Evolutionary conservation across 2,329 filamentous ascomycete genomes (phyloP), one percentile per base, ranked within the genome.

Genomic region (Penicillium sp.): DNA sequence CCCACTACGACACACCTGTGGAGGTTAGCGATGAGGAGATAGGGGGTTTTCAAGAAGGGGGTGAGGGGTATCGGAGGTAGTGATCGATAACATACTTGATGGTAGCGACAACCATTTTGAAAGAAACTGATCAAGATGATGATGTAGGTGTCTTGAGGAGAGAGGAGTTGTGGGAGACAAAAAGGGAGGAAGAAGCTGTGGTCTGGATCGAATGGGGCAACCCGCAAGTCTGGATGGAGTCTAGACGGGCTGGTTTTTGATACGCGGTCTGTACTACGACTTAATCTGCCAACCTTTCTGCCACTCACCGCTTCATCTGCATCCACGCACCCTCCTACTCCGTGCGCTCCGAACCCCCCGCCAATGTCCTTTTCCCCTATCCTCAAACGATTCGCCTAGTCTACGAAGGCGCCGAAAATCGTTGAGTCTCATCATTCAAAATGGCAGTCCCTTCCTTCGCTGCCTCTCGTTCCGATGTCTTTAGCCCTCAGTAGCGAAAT

Each of bases 1-100:
- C 93, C 93, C 66, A 99, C 93, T 64, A 99, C 93, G 67, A 99
- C 93, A 77, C 93, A 99, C 77, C 93, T 99, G 33, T 12, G 10
- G 42, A 30, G 16, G 31, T 45, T 38, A 45, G 42, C 42, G 33
- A 45, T 42, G 29, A 62, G 40, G 38, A 38, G 33, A 38, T 38
- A 30, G 33, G 33, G 42, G 53, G 46, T 30, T 14, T 22, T 22
- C 22, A 54, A 56, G 44, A 49, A 43, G 45, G 46, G 45, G 49
- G 13, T 18, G 11, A 40, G 43, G 35, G 22, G 41, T 31, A 39
- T 39, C 55, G 49, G 28, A 40, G 47, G 38, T 28, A 35, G 22
- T 25, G 7, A 25, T 25, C n/a, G n/a, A 16, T 39, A 48, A 74
- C 79, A 62, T 71, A 83, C 80, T 83, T 83, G 71, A 83, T 83